Base-by-base conservation (phyloP, 495 filamentous ascomycete species). In the Lasiosphaeris hirsuta region DNA sequence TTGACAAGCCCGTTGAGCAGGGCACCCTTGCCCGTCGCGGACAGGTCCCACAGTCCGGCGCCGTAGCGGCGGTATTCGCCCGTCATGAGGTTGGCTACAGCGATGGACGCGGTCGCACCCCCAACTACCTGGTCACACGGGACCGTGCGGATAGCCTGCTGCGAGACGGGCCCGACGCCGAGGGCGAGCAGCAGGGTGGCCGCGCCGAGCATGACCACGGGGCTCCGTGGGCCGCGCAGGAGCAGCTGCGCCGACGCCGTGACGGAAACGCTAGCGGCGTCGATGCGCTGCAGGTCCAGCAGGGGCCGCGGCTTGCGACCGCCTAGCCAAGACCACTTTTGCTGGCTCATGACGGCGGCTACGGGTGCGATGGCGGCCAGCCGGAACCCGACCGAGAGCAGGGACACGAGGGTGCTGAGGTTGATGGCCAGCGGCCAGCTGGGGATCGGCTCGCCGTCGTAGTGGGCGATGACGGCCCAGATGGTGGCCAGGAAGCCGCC, bases 261-360 rank as follows among this genome's bases (percentile, higher is more conserved):
- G 33, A 47, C 34, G 1, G 55, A 17, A 19, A 57, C 17, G 23
- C 55, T 57, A 14, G 37, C 55, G 13, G 18, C 11, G 14, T 57
- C 55, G 30, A 57, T 51, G 14, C 19, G n/a, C 7, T 57, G 37
- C 10, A 57, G 45, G 10, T 57, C 18, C 7, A 9, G 14, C 0
- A 57, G 46, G 13, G 55, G 37, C 4, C 47, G 47, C 38, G 46
- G 19, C 4, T 30, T 18, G 4, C 33, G 36, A n/a, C n/a, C n/a
- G n/a, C n/a, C n/a, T 19, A 57, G 51, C 55, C 55, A 57, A 11
- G 33, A 47, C 55, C 55, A 57, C 19, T 57, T 57, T 35, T 50
- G 46, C 15, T 57, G 55, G 37, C 55, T 57, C 30, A 57, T 50
- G 39, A 56, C 36, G 18, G 48, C 54, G 11, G 44, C 43, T 5